phyloP scores from a whole-genome alignment of 441 rosid species.

The Erodium texanum region DNA sequence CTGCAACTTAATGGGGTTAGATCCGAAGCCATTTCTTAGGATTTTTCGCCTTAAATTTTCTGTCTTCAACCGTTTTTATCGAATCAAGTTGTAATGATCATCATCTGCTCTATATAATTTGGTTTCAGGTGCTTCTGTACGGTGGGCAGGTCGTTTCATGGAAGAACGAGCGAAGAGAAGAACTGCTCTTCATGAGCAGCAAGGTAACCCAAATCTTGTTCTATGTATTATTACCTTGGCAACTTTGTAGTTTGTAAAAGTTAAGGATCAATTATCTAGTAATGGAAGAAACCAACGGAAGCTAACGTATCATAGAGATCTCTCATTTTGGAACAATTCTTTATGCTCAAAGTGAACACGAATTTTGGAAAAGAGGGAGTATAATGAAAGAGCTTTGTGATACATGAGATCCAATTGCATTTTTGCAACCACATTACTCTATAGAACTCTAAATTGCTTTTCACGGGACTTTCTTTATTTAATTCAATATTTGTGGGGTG shows the following conservation, averaged over 20 bases:
- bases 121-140: constrained; percentile 67
- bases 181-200: constrained; percentile 71
- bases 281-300: background rate
- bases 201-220: constrained; percentile 39
- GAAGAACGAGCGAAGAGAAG: constrained; percentile 85
- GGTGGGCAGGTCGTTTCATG: constrained; percentile 93
- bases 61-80: background rate
- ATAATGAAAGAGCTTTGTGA: no score
- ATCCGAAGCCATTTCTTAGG: background rate
- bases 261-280: background rate
- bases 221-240: background rate
- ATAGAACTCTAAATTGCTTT: no score
- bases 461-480: no score
- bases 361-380: no score
- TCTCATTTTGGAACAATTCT: no score
- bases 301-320: no score
- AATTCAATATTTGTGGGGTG: no score
- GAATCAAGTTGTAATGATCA: background rate
- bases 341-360: no score
- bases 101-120: constrained; percentile 6
- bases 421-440: no score
- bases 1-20: background rate
- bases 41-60: background rate
- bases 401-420: no score
- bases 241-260: background rate